phyloP scores from a whole-genome alignment of 495 filamentous ascomycete genomes.

The Penicillium canariense region DNA sequence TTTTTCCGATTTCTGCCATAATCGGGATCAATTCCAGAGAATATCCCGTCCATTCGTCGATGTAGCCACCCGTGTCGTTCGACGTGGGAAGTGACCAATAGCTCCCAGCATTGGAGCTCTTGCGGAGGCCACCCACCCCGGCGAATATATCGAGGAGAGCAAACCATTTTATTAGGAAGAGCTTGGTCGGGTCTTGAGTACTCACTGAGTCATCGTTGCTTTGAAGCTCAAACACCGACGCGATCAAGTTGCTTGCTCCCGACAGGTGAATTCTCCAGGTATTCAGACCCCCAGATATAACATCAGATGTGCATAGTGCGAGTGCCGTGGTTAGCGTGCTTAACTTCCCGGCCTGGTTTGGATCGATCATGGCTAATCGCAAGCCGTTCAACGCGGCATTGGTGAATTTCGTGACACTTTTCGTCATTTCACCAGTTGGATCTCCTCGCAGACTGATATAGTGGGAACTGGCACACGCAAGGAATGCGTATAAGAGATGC shows the following conservation, averaged over 20 bases:
- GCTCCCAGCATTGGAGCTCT: conserved; percentile 1
- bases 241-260: conserved; percentile 6
- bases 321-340: conserved; percentile 7
- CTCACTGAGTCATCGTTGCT: background rate
- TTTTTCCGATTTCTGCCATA: conserved; percentile 1
- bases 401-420: conserved; percentile 7
- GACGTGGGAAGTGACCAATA: conserved; percentile 5
- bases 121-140: conserved; percentile 4
- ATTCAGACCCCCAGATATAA: conserved; percentile 8
- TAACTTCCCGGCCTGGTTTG: conserved; percentile 4
- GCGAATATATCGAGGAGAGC: conserved; percentile 9
- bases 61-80: conserved; percentile 4
- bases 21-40: conserved; percentile 7
- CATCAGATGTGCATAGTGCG: conserved; percentile 9
- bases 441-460: conserved; percentile 2
- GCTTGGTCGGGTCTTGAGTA: background rate
- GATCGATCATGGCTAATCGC: conserved; percentile 4
- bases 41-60: conserved; percentile 12
- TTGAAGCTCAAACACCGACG: conserved; percentile 1
- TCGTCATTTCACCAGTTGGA: background rate
- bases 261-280: conserved; percentile 8
- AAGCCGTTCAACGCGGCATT: conserved; percentile 4
- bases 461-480: conserved; percentile 7
- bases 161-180: conserved; percentile 9
- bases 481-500: conserved; percentile 8